Evolutionary conservation across 306 rosid genomes (phyloP).

Genomic region (Trifolium fragiferum): DNA sequence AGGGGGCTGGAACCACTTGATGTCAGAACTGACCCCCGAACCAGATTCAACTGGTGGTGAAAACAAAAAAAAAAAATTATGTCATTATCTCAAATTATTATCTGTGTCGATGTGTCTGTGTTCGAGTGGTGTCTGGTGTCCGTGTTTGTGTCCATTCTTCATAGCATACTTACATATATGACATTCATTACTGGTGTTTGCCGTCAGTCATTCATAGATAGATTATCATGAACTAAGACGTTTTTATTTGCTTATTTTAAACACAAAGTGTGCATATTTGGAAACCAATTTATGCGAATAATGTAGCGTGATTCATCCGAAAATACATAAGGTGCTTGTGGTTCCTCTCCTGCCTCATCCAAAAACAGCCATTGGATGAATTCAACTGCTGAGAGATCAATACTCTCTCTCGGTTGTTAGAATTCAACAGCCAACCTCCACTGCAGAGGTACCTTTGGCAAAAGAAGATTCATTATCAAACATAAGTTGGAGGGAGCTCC

Average conservation of each 20-base stretch:
- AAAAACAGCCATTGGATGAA: background rate
- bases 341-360: background rate
- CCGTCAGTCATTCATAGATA: background rate
- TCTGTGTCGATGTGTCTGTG: too few species aligned
- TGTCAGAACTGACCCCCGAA: too few species aligned
- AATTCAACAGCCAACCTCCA: background rate
- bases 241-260: background rate
- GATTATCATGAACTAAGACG: background rate
- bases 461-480: background rate
- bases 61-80: too few species aligned
- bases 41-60: too few species aligned
- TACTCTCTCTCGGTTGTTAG: background rate
- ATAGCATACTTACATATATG: too few species aligned
- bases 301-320: background rate
- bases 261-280: background rate
- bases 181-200: background rate
- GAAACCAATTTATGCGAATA: background rate
- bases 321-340: background rate
- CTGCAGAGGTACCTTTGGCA: background rate
- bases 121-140: too few species aligned
- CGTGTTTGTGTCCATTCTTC: too few species aligned
- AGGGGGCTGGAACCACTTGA: too few species aligned
- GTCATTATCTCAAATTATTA: too few species aligned
- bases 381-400: background rate
- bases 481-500: background rate